Conservation (phyloP, 495 filamentous ascomycete genomes). For the Daldinia caldariorum region DNA sequence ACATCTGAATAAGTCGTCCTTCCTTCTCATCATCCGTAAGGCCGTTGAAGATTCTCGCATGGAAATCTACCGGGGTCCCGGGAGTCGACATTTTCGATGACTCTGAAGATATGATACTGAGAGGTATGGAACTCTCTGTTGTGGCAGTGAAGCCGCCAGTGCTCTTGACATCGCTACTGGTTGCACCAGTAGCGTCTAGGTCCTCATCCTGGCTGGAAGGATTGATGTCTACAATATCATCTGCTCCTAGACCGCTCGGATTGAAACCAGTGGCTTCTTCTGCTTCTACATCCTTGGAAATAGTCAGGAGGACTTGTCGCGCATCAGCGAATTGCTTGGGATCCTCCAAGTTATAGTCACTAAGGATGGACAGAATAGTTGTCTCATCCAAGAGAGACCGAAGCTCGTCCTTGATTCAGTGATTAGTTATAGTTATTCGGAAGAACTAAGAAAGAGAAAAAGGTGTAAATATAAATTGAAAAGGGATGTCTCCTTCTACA, state of each 20-base stretch:
- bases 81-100: constrained; percentile 28
- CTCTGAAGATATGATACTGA: constrained; percentile 25
- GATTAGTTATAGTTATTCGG: constrained; percentile 16
- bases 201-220: constrained; percentile 23
- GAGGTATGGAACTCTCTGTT: constrained; percentile 39
- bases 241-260: constrained; percentile 72
- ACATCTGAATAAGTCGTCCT: constrained; percentile 69
- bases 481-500: neutral
- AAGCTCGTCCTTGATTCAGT: constrained; percentile 43
- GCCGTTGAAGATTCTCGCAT: constrained; percentile 53
- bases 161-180: constrained; percentile 42
- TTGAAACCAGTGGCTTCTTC: constrained; percentile 81
- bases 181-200: constrained; percentile 12
- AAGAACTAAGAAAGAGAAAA: neutral
- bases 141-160: constrained; percentile 36
- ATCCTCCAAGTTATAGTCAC: constrained; percentile 69
- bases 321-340: constrained; percentile 61
- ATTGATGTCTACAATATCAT: constrained; percentile 27
- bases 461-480: neutral
- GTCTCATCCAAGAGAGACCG: constrained; percentile 56
- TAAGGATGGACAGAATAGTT: constrained; percentile 70
- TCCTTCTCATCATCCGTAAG: constrained; percentile 67
- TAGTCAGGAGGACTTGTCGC: constrained; percentile 61
- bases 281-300: constrained; percentile 68
- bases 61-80: constrained; percentile 21